These are phyloP conservation scores for Psidium guajava DNA, from an alignment of 345 rosid species.

Conservation along the genomic window DNA sequence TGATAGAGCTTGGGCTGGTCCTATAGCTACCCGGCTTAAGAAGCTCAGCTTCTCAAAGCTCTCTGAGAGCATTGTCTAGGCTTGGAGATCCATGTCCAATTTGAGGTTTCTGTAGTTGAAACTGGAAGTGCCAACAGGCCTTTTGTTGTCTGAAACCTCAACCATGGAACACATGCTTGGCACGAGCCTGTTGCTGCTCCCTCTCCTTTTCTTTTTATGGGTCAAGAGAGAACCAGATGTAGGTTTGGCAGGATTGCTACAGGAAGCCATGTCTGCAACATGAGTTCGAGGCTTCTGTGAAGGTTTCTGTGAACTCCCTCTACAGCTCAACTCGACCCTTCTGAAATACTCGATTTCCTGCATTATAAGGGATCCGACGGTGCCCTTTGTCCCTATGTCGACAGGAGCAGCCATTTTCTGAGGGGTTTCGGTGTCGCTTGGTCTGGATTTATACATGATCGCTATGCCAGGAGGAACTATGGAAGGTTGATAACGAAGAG, in stretches of 20 bases:
- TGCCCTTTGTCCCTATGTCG: conserved; percentile 52
- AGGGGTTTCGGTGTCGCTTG: neutral
- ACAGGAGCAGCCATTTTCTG: conserved; percentile 29
- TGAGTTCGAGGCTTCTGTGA: conserved; percentile 15
- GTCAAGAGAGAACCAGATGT: conserved; percentile 8
- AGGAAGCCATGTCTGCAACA: conserved; percentile 2
- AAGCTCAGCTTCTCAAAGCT: conserved; percentile 96
- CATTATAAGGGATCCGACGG: conserved; percentile 42
- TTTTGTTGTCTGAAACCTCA: conserved; percentile 34
- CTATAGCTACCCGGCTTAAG: conserved; percentile 66
- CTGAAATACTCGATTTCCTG: conserved; percentile 46
- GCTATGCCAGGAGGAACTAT: neutral
- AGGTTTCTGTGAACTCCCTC: conserved; percentile 20
- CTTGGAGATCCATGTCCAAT: conserved; percentile 34
- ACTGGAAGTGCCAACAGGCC: conserved; percentile 23
- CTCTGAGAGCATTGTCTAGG: conserved; percentile 54
- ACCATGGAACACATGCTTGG: conserved; percentile 49
- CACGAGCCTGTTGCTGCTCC: conserved; percentile 30
- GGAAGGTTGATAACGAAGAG: conserved; percentile 17
- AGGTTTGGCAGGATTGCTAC: conserved; percentile 14
- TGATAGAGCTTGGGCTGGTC: conserved; percentile 70
- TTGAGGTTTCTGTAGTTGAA: conserved; percentile 43
- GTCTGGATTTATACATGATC: conserved; percentile 20
- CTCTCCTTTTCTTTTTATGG: conserved; percentile 43
- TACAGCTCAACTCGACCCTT: conserved; percentile 20